Conservation (phyloP, 2,329 filamentous ascomycete species). For the Paecilomyces dactylethromorphus region DNA sequence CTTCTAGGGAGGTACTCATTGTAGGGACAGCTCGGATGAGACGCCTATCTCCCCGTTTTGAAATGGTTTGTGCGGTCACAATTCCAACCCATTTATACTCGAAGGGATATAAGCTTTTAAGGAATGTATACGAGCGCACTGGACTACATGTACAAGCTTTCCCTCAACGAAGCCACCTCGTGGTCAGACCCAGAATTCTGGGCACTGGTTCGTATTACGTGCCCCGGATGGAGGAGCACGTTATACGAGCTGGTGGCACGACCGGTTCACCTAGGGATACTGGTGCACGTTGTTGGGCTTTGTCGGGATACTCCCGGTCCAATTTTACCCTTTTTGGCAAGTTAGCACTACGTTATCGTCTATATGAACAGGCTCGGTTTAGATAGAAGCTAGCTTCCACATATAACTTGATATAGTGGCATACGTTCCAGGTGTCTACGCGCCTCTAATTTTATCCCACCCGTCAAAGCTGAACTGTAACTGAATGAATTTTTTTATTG, state of each 20-base stretch:
- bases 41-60: background rate
- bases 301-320: background rate
- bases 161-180: background rate
- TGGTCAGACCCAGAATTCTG: background rate
- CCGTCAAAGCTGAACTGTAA: too few species aligned
- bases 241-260: background rate
- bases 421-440: too few species aligned
- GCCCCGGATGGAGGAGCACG: background rate
- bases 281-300: background rate
- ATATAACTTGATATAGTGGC: too few species aligned
- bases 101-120: background rate
- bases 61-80: background rate
- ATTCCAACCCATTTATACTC: background rate
- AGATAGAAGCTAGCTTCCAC: too few species aligned
- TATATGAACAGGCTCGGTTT: too few species aligned
- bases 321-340: background rate
- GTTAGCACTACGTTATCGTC: too few species aligned
- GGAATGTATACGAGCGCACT: background rate
- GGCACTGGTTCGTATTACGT: background rate
- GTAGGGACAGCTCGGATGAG: background rate
- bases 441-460: too few species aligned
- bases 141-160: background rate
- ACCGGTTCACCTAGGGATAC: background rate
- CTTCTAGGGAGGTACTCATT: background rate
- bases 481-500: too few species aligned